Evolutionary conservation across 164 flowering plant genomes (phyloP).

Genomic region (Dillenia turbinata): DNA sequence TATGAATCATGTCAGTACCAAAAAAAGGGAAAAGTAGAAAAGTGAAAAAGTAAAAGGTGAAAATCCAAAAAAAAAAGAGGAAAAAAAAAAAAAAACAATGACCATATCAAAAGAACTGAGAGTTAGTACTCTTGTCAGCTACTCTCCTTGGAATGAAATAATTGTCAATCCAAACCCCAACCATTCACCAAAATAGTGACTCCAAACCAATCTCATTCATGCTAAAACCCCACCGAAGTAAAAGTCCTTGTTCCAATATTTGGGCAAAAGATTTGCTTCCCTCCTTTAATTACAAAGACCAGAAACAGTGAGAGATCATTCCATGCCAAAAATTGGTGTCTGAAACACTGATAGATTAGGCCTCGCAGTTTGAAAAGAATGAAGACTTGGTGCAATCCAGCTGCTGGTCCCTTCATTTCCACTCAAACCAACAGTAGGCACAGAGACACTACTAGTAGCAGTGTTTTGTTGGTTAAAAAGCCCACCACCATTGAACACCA

Average conservation of each 20-base stretch:
- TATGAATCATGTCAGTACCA: constrained; percentile 32
- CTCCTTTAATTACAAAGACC: not conserved
- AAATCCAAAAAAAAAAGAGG: constrained; percentile 4
- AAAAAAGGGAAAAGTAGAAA: constrained; percentile 10
- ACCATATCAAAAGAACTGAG: constrained; percentile 7
- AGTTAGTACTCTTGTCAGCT: constrained; percentile 35
- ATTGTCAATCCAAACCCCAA: constrained; percentile 28
- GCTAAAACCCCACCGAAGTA: not conserved
- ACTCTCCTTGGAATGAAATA: constrained; percentile 19
- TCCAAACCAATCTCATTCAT: not conserved
- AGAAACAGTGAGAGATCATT: constrained; percentile 26
- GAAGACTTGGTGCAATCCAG: constrained; percentile 37
- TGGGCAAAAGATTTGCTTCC: constrained; percentile 15
- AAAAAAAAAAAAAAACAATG: constrained; percentile 9
- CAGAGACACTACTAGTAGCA: constrained; percentile 17
- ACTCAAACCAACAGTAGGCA: constrained; percentile 16
- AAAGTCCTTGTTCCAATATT: not conserved
- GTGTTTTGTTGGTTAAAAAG: constrained; percentile 17
- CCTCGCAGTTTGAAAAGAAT: constrained; percentile 44
- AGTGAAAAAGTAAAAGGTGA: not conserved
- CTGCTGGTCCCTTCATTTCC: constrained; percentile 23
- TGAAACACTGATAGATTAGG: constrained; percentile 51
- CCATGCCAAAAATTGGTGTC: constrained; percentile 76
- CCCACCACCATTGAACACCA: constrained; percentile 15
- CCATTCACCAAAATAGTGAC: not conserved